phyloP scores from a whole-genome alignment of 2,329 filamentous ascomycete species.

The Talaromyces sp. region DNA sequence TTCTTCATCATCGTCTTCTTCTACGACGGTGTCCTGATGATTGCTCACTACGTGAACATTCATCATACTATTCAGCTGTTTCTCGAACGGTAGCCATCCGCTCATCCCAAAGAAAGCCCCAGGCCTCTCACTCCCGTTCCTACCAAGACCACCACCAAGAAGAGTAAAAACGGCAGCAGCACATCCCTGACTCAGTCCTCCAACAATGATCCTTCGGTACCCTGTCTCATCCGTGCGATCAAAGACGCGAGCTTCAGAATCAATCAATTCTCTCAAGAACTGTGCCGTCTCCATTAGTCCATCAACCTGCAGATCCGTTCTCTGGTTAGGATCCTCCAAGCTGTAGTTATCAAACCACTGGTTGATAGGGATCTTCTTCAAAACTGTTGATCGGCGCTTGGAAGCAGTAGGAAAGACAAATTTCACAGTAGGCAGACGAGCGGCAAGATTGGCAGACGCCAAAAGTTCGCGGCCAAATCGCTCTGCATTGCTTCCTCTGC shows the following conservation, averaged over 20 bases:
- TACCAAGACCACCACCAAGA: constrained; percentile 33
- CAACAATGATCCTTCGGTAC: constrained; percentile 43
- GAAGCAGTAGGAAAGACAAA: background rate
- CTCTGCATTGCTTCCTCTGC: constrained; percentile 33
- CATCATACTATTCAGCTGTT: constrained; percentile 27
- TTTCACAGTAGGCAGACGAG: background rate
- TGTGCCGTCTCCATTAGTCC: background rate
- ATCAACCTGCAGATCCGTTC: background rate
- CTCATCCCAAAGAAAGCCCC: constrained; percentile 47
- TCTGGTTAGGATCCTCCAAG: background rate
- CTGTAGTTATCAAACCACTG: background rate
- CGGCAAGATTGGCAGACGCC: constrained; percentile 17
- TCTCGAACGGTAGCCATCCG: constrained; percentile 42
- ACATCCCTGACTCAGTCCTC: constrained; percentile 52
- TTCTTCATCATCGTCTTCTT: background rate
- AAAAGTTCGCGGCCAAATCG: constrained; percentile 34
- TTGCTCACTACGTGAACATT: constrained; percentile 18
- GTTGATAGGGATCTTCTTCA: background rate
- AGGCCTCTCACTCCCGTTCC: constrained; percentile 18
- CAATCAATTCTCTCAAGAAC: background rate
- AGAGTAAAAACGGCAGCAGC: constrained; percentile 43
- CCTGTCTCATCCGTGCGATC: background rate
- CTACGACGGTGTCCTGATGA: constrained; percentile 14
- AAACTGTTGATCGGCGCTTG: background rate
- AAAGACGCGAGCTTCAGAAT: background rate